Percentiles rank a stretch among this genome's conserved stretches.
phyloP scores from a whole-genome alignment of 352 stramenopile genomes.

The Plasmopara viticola region DNA sequence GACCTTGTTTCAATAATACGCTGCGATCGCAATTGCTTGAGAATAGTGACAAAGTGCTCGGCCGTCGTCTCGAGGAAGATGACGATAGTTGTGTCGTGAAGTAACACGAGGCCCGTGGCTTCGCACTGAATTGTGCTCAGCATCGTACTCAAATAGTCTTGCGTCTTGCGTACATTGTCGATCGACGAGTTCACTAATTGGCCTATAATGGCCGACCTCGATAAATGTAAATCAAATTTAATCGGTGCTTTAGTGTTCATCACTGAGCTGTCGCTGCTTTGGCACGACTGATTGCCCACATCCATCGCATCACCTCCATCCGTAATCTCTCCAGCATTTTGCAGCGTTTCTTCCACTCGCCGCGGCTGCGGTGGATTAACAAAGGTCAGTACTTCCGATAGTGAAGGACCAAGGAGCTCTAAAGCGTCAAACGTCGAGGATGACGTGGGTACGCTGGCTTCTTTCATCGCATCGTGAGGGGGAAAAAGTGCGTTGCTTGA shows the following conservation, averaged over 20 bases:
- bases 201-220: constrained; percentile 40
- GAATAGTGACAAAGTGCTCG: constrained; percentile 47
- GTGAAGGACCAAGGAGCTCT: constrained; percentile 40
- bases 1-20: constrained; percentile 32
- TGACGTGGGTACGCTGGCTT: background rate
- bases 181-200: constrained; percentile 28
- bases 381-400: constrained; percentile 44
- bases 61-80: constrained; percentile 57
- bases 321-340: constrained; percentile 24
- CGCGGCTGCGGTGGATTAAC: constrained; percentile 31
- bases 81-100: constrained; percentile 45
- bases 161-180: constrained; percentile 48
- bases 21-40: constrained; percentile 32
- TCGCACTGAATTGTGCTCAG: constrained; percentile 53
- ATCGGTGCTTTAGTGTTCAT: background rate
- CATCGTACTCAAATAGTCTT: constrained; percentile 60
- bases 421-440: constrained; percentile 30
- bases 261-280: constrained; percentile 10
- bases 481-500: background rate
- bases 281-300: constrained; percentile 8
- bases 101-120: constrained; percentile 44
- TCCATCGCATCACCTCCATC: constrained; percentile 5
- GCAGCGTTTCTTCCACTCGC: constrained; percentile 20
- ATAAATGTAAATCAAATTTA: constrained; percentile 43
- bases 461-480: background rate